Conservation (phyloP, 495 filamentous ascomycete genomes). For the Podospora comata region DNA sequence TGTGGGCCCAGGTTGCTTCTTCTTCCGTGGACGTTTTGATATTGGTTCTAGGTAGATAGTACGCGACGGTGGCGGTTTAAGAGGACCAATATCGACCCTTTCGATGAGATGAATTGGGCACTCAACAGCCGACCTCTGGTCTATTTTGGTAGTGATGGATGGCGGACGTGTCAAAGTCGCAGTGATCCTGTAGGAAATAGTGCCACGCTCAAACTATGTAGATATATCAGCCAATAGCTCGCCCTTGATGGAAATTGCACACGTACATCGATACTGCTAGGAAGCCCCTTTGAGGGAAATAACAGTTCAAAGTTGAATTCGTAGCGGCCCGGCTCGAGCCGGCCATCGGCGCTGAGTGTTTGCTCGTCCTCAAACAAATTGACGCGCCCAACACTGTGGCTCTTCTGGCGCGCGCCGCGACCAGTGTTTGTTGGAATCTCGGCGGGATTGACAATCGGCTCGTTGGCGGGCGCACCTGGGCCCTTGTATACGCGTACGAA, state of each 20-base stretch:
- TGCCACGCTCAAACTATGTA: constrained; percentile 86
- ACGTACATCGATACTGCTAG: constrained; percentile 91
- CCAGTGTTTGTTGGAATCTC: constrained; percentile 41
- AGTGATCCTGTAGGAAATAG: constrained; percentile 84
- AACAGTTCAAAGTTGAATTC: constrained; percentile 90
- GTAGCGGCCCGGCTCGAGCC: constrained; percentile 78
- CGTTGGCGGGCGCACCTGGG: constrained; percentile 62
- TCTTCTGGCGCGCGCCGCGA: constrained; percentile 57
- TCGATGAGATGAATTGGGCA: constrained; percentile 76
- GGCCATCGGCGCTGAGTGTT: constrained; percentile 85
- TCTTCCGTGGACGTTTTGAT: constrained; percentile 56
- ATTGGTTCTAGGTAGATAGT: constrained; percentile 78
- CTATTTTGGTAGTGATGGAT: constrained; percentile 53
- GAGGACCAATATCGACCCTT: constrained; percentile 56
- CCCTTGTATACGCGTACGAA: constrained; percentile 84
- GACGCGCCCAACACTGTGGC: constrained; percentile 76
- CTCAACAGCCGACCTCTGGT: constrained; percentile 73
- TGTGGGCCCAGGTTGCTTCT: constrained; percentile 30
- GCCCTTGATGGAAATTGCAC: background rate
- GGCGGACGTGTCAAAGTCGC: constrained; percentile 88
- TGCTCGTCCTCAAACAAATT: constrained; percentile 89
- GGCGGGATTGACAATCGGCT: constrained; percentile 43
- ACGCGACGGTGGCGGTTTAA: constrained; percentile 59
- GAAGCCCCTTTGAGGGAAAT: constrained; percentile 71
- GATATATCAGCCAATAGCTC: constrained; percentile 20